phyloP scores from a whole-genome alignment of 1,284 basidiomycete genomes.

The Waitea zeae region DNA sequence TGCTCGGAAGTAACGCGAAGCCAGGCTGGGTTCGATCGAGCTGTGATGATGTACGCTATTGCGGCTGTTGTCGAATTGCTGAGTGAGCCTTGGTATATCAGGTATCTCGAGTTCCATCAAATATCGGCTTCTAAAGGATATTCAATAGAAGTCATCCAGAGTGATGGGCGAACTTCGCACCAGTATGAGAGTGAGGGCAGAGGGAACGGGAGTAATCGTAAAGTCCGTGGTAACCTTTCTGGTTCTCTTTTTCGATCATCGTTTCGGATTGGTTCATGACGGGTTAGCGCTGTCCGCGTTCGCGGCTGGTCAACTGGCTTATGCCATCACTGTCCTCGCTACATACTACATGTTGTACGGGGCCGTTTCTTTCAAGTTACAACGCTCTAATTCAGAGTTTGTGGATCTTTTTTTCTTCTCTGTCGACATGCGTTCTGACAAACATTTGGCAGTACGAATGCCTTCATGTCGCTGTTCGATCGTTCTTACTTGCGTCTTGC shows the following conservation, averaged over 20 bases:
- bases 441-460: too few relatives aligned
- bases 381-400: too few relatives aligned
- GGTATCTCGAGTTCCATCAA: slow-evolving; percentile 18
- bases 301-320: slow-evolving; percentile 63
- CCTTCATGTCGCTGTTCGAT: too few relatives aligned
- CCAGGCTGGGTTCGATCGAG: slow-evolving; percentile 48
- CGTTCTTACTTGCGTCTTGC: slow-evolving; percentile 36
- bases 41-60: slow-evolving; percentile 53
- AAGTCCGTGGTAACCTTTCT: slow-evolving; percentile 60
- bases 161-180: slow-evolving; percentile 56
- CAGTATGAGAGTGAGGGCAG: slow-evolving; percentile 57
- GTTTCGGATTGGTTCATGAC: slow-evolving; percentile 3
- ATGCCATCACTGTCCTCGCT: slow-evolving; percentile 25
- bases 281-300: slow-evolving; percentile 61
- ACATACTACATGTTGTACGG: slow-evolving; percentile 10
- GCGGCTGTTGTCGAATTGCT: slow-evolving; percentile 64
- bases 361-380: too few relatives aligned
- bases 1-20: slow-evolving; percentile 27
- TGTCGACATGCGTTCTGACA: too few relatives aligned
- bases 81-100: slow-evolving; percentile 74
- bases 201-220: slow-evolving; percentile 64
- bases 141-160: slow-evolving; percentile 15
- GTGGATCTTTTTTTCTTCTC: too few relatives aligned
- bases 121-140: slow-evolving; percentile 7
- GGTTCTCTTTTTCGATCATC: slow-evolving; percentile 32